phyloP scores from a whole-genome alignment of 1,284 basidiomycete species.

The Pisolithus thermaeus region DNA sequence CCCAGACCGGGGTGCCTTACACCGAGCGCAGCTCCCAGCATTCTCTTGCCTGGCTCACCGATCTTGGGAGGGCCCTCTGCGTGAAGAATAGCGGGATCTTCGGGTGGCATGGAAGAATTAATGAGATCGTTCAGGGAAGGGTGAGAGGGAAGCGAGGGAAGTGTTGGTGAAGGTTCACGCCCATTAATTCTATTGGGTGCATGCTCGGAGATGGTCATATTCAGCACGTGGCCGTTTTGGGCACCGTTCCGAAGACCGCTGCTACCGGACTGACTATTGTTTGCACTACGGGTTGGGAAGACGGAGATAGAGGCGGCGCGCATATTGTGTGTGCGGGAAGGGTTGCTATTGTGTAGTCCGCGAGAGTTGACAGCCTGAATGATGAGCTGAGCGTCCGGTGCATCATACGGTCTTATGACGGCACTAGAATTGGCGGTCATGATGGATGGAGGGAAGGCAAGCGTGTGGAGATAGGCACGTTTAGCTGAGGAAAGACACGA shows the following conservation, averaged over 20 bases:
- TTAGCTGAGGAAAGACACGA: constrained; percentile 53
- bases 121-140: constrained; percentile 79
- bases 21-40: constrained; percentile 77
- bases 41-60: constrained; percentile 78
- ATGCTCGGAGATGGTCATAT: constrained; percentile 48
- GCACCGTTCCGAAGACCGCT: constrained; percentile 33
- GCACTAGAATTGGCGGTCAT: constrained; percentile 56
- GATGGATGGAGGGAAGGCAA: constrained; percentile 76
- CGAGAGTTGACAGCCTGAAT: constrained; percentile 84
- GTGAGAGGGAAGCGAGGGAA: constrained; percentile 71
- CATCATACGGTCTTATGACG: constrained; percentile 86
- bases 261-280: constrained; percentile 34
- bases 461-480: constrained; percentile 86
- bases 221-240: constrained; percentile 28
- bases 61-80: constrained; percentile 53
- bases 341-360: constrained; percentile 54
- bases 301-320: constrained; percentile 67
- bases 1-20: constrained; percentile 69
- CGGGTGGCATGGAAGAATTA: constrained; percentile 49
- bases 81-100: constrained; percentile 58
- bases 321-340: constrained; percentile 61
- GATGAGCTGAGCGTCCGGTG: constrained; percentile 85
- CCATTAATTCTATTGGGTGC: constrained; percentile 33
- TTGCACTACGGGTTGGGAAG: constrained; percentile 45
- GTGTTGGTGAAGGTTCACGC: constrained; percentile 72